Evolutionary conservation across 1,139 yeast genomes (phyloP).

Genomic region (Yamadazyma dushanensis): DNA sequence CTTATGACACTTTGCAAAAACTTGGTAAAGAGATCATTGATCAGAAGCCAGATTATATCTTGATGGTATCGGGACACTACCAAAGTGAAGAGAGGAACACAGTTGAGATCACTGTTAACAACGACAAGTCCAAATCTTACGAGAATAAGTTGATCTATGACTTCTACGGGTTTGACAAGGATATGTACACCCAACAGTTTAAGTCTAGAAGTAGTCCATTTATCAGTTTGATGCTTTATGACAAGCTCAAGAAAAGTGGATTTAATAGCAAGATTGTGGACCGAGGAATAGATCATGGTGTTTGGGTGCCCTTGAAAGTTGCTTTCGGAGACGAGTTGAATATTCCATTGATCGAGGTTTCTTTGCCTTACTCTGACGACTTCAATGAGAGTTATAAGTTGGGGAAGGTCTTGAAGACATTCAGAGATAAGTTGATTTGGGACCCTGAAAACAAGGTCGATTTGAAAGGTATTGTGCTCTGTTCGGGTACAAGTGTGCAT

Average conservation of each 20-base stretch:
- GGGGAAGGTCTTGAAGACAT: slow-evolving; percentile 54
- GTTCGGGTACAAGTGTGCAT: slow-evolving; percentile 82
- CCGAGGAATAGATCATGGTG: slow-evolving; percentile 80
- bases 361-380: slow-evolving; percentile 51
- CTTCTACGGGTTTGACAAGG: slow-evolving; percentile 67
- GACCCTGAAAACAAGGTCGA: slow-evolving; percentile 26
- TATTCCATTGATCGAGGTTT: slow-evolving; percentile 57
- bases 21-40: slow-evolving; percentile 56
- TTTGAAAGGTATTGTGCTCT: slow-evolving; percentile 50
- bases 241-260: slow-evolving; percentile 41
- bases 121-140: slow-evolving; percentile 15
- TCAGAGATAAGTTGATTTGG: slow-evolving; percentile 47
- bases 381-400: slow-evolving; percentile 52
- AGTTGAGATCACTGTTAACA: slow-evolving; percentile 49
- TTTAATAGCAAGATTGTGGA: slow-evolving; percentile 42
- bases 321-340: slow-evolving; percentile 64
- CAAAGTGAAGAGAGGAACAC: slow-evolving; percentile 44
- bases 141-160: slow-evolving; percentile 57
- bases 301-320: slow-evolving; percentile 76
- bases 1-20: slow-evolving; percentile 50
- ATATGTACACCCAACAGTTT: slow-evolving; percentile 64
- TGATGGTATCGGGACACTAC: slow-evolving; percentile 79
- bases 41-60: slow-evolving; percentile 58
- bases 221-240: slow-evolving; percentile 46
- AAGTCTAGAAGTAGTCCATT: slow-evolving; percentile 44